Evolutionary conservation across 768 basidiomycete genomes (phyloP).

Genomic region (Mycena pura): DNA sequence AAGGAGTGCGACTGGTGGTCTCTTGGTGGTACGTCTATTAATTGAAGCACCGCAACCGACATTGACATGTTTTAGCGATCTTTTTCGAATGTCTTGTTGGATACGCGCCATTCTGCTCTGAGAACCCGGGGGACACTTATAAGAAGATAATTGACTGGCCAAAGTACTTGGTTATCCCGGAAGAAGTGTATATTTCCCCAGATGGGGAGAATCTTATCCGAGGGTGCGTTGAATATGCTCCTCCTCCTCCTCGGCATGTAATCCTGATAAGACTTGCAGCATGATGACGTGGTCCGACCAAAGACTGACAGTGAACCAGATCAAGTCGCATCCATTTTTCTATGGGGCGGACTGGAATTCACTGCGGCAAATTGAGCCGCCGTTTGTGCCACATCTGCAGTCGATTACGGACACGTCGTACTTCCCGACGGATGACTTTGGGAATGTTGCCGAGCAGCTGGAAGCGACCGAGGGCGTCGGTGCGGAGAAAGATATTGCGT

Average conservation of each 20-base stretch:
- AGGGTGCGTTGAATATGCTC: slow-evolving; percentile 59
- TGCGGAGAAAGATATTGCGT: slow-evolving; percentile 72
- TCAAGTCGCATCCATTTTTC: slow-evolving; percentile 95
- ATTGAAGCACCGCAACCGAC: neutral
- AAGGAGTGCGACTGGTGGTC: slow-evolving; percentile 99
- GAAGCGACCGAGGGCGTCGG: slow-evolving; percentile 67
- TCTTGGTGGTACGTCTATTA: slow-evolving; percentile 56
- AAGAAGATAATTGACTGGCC: slow-evolving; percentile 98
- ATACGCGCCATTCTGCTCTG: slow-evolving; percentile 97
- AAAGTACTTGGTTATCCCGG: slow-evolving; percentile 89
- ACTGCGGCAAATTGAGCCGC: slow-evolving; percentile 92
- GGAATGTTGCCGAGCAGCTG: slow-evolving; percentile 67
- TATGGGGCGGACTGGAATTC: slow-evolving; percentile 94
- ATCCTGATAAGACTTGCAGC: slow-evolving; percentile 43
- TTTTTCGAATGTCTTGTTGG: slow-evolving; percentile 99
- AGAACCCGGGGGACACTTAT: slow-evolving; percentile 97
- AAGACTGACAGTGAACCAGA: slow-evolving; percentile 80
- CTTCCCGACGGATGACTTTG: slow-evolving; percentile 95
- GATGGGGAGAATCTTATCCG: slow-evolving; percentile 93
- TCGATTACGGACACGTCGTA: slow-evolving; percentile 86
- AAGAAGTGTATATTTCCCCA: slow-evolving; percentile 91
- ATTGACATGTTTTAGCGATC: slow-evolving; percentile 60
- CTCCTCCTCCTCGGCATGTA: neutral
- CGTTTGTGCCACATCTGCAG: slow-evolving; percentile 92
- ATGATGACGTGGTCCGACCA: slow-evolving; percentile 86